Percentiles rank a stretch among this genome's conserved stretches.
These are phyloP conservation scores for Apiotrichum laibachii DNA, from an alignment of 1,284 basidiomycete genomes.

Conservation along the genomic window DNA sequence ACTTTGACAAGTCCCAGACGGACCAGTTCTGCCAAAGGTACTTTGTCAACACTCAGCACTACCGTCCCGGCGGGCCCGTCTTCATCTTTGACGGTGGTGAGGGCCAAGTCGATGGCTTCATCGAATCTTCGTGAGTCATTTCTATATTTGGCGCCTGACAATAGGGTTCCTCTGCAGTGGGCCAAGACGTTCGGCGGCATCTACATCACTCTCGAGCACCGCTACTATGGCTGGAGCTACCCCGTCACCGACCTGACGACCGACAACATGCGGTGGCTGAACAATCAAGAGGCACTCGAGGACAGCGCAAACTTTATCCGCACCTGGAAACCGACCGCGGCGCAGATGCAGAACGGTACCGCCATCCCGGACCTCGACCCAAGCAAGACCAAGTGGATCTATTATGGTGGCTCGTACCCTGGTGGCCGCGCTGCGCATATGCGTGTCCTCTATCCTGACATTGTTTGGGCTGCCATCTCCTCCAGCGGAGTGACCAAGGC, in stretches of 20 bases:
- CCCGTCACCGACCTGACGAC: constrained; percentile 68
- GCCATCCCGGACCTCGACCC: constrained; percentile 57
- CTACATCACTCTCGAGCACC: constrained; percentile 82
- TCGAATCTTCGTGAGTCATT: no score
- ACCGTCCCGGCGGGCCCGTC: constrained; percentile 70
- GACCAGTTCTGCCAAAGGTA: constrained; percentile 58
- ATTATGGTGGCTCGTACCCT: constrained; percentile 78
- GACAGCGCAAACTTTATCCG: constrained; percentile 90
- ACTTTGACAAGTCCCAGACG: constrained; percentile 49
- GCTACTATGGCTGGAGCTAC: constrained; percentile 63
- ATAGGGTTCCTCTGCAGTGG: constrained; percentile 61
- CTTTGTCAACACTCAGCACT: constrained; percentile 80
- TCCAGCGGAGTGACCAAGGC: constrained; percentile 65
- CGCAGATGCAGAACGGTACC: constrained; percentile 57
- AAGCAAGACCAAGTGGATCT: constrained; percentile 74
- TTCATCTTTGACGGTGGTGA: constrained; percentile 80
- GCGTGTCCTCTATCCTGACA: constrained; percentile 67
- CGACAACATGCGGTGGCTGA: constrained; percentile 75
- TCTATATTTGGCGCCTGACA: constrained; percentile 4
- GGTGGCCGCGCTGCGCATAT: constrained; percentile 94
- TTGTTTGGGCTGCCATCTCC: constrained; percentile 89
- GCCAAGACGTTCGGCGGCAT: constrained; percentile 75
- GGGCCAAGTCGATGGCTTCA: constrained; percentile 52
- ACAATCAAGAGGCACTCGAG: constrained; percentile 80
- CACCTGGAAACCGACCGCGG: constrained; percentile 63